phyloP scores from a whole-genome alignment of 73 alveolate genomes.

The Blepharisma japonicum region DNA sequence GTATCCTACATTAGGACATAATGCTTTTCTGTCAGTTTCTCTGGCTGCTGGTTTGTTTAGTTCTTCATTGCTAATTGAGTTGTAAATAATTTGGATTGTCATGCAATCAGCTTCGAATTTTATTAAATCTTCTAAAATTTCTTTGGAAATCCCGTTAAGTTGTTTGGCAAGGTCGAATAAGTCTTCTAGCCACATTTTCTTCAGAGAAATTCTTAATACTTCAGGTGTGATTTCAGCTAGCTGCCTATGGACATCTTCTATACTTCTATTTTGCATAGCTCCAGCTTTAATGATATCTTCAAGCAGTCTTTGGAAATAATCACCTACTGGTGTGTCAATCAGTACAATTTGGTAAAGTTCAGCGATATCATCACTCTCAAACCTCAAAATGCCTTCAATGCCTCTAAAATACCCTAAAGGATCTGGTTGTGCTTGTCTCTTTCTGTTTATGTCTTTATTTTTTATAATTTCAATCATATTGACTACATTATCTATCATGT shows the following conservation, averaged over 20 bases:
- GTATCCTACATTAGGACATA: slow-evolving; percentile 89
- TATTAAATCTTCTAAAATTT: slow-evolving; percentile 83
- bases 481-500: slow-evolving; percentile 97
- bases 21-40: slow-evolving; percentile 84
- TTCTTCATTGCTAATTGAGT: slow-evolving; percentile 79
- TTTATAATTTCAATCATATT: slow-evolving; percentile 94
- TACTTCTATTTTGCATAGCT: slow-evolving; percentile 56
- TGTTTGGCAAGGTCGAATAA: slow-evolving; percentile 85
- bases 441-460: slow-evolving; percentile 70
- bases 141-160: slow-evolving; percentile 71
- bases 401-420: slow-evolving; percentile 99
- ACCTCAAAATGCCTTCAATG: slow-evolving; percentile 85
- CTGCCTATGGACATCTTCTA: slow-evolving; percentile 42
- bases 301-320: slow-evolving; percentile 89
- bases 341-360: slow-evolving; percentile 94
- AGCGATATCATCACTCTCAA: slow-evolving; percentile 94
- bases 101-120: slow-evolving; percentile 96
- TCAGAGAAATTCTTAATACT: slow-evolving; percentile 79
- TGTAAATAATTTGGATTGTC: slow-evolving; percentile 93
- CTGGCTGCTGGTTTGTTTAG: slow-evolving; percentile 74
- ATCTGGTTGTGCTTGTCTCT: slow-evolving; percentile 77
- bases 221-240: slow-evolving; percentile 75
- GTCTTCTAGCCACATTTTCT: slow-evolving; percentile 97
- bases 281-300: slow-evolving; percentile 77
- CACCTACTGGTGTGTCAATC: slow-evolving; percentile 97